Evolutionary conservation across 257 asterid species (phyloP).

Genomic region (Verbena officinalis): DNA sequence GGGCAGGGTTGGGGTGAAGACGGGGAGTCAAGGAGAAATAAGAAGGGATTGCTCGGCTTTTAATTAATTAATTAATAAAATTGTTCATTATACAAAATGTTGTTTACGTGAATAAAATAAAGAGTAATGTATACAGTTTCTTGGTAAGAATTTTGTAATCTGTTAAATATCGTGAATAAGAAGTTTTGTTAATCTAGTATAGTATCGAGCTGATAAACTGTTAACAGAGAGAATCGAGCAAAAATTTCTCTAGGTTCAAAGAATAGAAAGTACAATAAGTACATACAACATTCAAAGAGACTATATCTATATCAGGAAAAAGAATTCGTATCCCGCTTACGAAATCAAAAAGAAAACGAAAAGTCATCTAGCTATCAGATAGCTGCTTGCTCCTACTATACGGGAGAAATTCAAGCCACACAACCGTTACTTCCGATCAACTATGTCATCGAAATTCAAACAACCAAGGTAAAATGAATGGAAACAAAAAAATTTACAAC

Average conservation of each 20-base stretch:
- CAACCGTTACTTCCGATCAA: background rate
- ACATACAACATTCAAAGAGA: constrained; percentile 11
- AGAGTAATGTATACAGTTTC: constrained; percentile 24
- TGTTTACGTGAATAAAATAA: background rate
- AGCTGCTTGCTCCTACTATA: constrained; percentile 12
- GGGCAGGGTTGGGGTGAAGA: constrained; percentile 70
- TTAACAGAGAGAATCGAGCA: too few species aligned
- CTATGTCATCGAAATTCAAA: background rate
- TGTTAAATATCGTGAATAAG: constrained; percentile 8
- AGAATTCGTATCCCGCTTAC: background rate
- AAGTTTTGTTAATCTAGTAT: background rate
- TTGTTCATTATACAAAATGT: background rate
- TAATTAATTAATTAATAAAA: constrained; percentile 30
- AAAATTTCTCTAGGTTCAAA: constrained; percentile 20
- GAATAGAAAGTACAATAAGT: constrained; percentile 10
- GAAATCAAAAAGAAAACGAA: background rate
- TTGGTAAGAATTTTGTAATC: background rate
- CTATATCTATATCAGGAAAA: background rate
- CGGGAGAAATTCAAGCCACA: background rate
- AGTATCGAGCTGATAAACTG: too few species aligned
- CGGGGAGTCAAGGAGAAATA: constrained; percentile 60
- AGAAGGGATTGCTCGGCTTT: constrained; percentile 63
- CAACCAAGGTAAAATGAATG: background rate
- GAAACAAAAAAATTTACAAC: background rate
- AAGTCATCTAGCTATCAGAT: constrained; percentile 1